These are phyloP conservation scores for Terfezia claveryi DNA, from an alignment of 495 filamentous ascomycete species.

Conservation along the genomic window DNA sequence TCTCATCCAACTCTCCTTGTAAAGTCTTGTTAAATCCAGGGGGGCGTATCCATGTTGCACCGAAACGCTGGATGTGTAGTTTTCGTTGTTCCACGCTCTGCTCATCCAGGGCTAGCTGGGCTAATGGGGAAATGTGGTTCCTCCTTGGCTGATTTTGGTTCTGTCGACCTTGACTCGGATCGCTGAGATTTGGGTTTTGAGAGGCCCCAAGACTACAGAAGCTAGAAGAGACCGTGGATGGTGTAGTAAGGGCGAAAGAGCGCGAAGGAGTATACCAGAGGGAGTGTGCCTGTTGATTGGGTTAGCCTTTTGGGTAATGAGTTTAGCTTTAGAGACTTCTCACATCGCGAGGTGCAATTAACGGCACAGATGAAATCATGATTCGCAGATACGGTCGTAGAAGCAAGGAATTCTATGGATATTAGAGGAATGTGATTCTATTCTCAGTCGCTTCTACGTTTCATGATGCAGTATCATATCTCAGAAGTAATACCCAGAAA, in stretches of 20 bases:
- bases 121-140: conserved; percentile 31
- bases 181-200: conserved; percentile 7
- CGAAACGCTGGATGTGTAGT: conserved; percentile 49
- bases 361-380: conserved; percentile 50
- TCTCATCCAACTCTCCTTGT: conserved; percentile 57
- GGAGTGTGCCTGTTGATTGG: conserved; percentile 5
- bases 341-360: conserved; percentile 51
- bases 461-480: no score
- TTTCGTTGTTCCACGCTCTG: conserved; percentile 42
- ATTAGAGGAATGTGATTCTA: no score
- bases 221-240: conserved; percentile 7
- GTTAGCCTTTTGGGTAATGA: neutral
- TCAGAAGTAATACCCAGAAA: no score
- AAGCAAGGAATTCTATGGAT: no score
- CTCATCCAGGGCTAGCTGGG: conserved; percentile 46
- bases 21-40: conserved; percentile 56
- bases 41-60: conserved; percentile 56
- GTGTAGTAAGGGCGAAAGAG: conserved; percentile 31
- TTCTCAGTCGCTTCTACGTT: no score
- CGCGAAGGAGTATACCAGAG: conserved; percentile 48
- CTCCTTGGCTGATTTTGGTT: conserved; percentile 6
- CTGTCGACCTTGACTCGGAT: conserved; percentile 10
- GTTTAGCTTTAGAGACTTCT: conserved; percentile 8
- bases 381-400: no score
- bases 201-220: neutral